Percentiles rank a stretch among this genome's conserved stretches.
These are phyloP conservation scores for Candida nemodendra DNA, from an alignment of 805 yeast genomes.

Conservation along the genomic window DNA sequence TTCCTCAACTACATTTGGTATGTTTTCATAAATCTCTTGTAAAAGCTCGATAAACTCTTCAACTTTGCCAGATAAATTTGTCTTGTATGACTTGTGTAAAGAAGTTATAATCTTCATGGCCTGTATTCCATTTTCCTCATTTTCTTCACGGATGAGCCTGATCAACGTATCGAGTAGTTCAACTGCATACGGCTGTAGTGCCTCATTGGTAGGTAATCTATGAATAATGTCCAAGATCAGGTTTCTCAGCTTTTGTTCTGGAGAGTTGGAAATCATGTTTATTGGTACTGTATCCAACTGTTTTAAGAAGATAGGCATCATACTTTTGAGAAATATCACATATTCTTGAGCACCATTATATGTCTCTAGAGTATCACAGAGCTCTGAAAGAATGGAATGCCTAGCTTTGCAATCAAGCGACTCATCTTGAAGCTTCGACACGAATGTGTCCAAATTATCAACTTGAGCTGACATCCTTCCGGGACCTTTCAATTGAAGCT, in stretches of 20 bases:
- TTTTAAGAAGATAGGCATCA: conserved; percentile 68
- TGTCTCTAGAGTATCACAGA: conserved; percentile 83
- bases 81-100: conserved; percentile 81
- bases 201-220: conserved; percentile 79
- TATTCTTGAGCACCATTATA: conserved; percentile 81
- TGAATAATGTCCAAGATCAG: conserved; percentile 76
- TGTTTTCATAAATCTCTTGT: conserved; percentile 71
- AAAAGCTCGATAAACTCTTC: conserved; percentile 77
- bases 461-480: conserved; percentile 35
- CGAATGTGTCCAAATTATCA: conserved; percentile 43
- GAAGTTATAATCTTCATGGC: conserved; percentile 86
- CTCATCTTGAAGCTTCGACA: conserved; percentile 55
- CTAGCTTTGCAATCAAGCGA: conserved; percentile 56
- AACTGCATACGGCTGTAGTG: conserved; percentile 67
- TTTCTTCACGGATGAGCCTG: conserved; percentile 65
- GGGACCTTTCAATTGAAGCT: neutral
- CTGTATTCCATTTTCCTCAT: conserved; percentile 92
- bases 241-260: conserved; percentile 77
- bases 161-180: conserved; percentile 60
- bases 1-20: conserved; percentile 70
- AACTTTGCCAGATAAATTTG: conserved; percentile 64
- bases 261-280: conserved; percentile 61
- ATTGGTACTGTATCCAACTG: conserved; percentile 68
- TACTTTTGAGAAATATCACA: conserved; percentile 64
- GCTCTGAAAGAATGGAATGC: conserved; percentile 72